Conservation (phyloP, 768 basidiomycete species). For the Lenzites betulinus region DNA sequence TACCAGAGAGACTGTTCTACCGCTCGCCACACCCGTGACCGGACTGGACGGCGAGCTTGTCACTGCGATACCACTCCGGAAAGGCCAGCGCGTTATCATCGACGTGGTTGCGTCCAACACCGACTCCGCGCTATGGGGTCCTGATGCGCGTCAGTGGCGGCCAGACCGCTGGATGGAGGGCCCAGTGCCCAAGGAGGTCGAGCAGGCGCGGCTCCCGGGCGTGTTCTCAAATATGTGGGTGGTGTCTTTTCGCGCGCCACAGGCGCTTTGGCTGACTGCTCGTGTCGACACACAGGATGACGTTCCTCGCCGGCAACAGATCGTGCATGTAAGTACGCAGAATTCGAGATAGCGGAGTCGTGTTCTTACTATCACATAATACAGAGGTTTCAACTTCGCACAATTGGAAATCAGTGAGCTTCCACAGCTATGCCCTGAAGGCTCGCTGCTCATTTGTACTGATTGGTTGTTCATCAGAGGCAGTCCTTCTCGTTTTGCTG, state of each 20-base stretch:
- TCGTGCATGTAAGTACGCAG: neutral
- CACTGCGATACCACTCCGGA: conserved; percentile 41
- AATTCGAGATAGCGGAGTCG: too few relatives aligned
- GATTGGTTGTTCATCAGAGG: neutral
- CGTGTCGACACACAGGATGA: conserved; percentile 6
- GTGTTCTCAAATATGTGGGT: conserved; percentile 25
- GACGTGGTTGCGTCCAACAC: conserved; percentile 13
- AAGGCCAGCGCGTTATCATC: conserved; percentile 22
- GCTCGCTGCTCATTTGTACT: neutral
- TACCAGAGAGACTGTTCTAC: conserved; percentile 40
- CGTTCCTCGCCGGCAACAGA: conserved; percentile 18
- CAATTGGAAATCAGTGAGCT: conserved; percentile 22
- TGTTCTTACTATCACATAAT: too few relatives aligned
- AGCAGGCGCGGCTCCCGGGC: conserved; percentile 20
- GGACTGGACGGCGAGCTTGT: conserved; percentile 41
- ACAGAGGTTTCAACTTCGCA: conserved; percentile 23
- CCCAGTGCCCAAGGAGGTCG: conserved; percentile 18
- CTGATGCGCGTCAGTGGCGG: conserved; percentile 24
- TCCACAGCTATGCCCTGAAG: neutral
- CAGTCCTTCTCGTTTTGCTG: conserved; percentile 16
- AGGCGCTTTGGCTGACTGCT: too few relatives aligned
- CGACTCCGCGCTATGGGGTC: conserved; percentile 21
- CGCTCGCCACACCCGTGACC: conserved; percentile 41
- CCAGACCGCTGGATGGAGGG: conserved; percentile 28
- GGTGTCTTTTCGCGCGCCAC: too few relatives aligned